Evolutionary conservation across 2,329 filamentous ascomycete genomes (phyloP).

Genomic region (Aspergillus ochraceoroseus): DNA sequence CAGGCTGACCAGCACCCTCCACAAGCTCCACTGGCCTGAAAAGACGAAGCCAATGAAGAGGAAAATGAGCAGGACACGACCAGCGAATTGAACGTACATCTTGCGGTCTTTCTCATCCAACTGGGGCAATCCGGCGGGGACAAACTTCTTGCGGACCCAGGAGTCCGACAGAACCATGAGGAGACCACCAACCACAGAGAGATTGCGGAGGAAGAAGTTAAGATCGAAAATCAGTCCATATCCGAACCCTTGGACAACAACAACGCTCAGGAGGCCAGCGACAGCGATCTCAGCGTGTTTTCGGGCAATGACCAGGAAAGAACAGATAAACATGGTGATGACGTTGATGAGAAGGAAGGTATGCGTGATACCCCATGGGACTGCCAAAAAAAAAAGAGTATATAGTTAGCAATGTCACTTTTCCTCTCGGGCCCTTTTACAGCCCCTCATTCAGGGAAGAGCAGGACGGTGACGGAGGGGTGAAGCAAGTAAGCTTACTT

Average conservation of each 20-base stretch:
- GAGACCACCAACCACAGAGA: conserved; percentile 93
- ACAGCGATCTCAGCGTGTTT: conserved; percentile 93
- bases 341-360: conserved; percentile 89
- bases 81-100: conserved; percentile 99
- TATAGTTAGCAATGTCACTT: conserved; percentile 16
- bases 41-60: conserved; percentile 96
- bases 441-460: no score
- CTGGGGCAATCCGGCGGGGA: conserved; percentile 86
- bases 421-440: no score
- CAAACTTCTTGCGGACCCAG: conserved; percentile 96
- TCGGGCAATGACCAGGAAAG: conserved; percentile 79
- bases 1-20: conserved; percentile 76
- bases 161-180: conserved; percentile 98
- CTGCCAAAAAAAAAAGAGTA: conserved; percentile 47
- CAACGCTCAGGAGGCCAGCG: conserved; percentile 79
- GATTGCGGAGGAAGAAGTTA: conserved; percentile 99
- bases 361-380: conserved; percentile 83
- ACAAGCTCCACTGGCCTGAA: conserved; percentile 85
- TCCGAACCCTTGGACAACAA: conserved; percentile 87
- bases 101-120: conserved; percentile 99
- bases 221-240: conserved; percentile 98
- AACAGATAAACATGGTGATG: conserved; percentile 77
- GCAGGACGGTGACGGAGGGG: no score
- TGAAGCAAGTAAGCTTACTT: conserved; percentile 57
- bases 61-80: conserved; percentile 92